Conservation (phyloP, 371 early-diverging fungal genomes). For the Paraphysoderma sedebokerense region DNA sequence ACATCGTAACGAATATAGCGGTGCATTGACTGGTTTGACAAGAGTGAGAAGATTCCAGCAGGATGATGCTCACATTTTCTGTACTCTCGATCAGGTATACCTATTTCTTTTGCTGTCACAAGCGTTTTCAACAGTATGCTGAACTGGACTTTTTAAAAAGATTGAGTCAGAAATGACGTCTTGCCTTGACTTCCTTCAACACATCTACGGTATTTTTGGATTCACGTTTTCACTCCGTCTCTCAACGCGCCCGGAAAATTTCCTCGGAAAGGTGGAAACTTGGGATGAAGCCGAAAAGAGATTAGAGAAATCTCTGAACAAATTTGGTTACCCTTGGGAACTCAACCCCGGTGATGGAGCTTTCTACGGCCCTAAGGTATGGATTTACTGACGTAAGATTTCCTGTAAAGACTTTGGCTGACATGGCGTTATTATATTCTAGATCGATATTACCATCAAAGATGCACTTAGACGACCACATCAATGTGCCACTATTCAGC, state of each 20-base stretch:
- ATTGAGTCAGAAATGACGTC: conserved; percentile 55
- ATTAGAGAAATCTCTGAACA: conserved; percentile 59
- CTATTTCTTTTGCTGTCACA: not conserved
- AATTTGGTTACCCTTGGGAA: conserved; percentile 63
- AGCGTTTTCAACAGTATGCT: too few species aligned
- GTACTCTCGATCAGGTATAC: conserved; percentile 50
- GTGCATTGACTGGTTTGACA: conserved; percentile 82
- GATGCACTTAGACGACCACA: conserved; percentile 84
- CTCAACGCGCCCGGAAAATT: conserved; percentile 43
- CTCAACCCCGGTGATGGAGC: conserved; percentile 98
- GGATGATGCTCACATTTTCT: conserved; percentile 97
- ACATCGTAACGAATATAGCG: conserved; percentile 86
- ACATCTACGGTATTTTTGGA: conserved; percentile 50
- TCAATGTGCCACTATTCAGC: conserved; percentile 50
- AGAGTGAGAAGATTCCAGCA: conserved; percentile 92
- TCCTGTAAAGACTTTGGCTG: too few species aligned
- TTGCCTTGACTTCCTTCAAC: conserved; percentile 64
- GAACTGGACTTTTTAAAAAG: too few species aligned
- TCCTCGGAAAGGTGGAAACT: conserved; percentile 44
- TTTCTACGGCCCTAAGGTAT: conserved; percentile 99
- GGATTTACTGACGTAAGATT: too few species aligned
- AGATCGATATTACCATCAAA: conserved; percentile 93
- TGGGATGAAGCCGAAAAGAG: conserved; percentile 90
- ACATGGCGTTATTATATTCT: too few species aligned
- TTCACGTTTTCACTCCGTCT: conserved; percentile 33